phyloP scores from a whole-genome alignment of 1,284 basidiomycete genomes.

The Flammula alnicola region DNA sequence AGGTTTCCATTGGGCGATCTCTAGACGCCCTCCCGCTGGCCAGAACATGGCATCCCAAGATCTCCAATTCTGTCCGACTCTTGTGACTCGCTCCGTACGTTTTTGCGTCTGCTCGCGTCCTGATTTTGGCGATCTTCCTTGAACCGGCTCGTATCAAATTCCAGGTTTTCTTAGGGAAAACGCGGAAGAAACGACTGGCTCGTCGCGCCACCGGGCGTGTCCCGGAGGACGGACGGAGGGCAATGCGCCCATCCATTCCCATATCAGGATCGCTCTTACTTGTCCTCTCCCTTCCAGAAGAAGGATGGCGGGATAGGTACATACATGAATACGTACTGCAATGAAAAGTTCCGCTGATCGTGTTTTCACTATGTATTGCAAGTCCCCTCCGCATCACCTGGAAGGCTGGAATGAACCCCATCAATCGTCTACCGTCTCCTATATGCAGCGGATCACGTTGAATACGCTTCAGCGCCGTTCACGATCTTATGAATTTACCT shows the following conservation, averaged over 20 bases:
- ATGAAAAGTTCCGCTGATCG: constrained; percentile 4
- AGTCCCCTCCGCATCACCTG: background rate
- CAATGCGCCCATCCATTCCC: no score
- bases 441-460: constrained; percentile 10
- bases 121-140: constrained; percentile 6
- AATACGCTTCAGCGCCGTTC: constrained; percentile 7
- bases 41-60: no score
- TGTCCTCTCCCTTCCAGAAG: no score
- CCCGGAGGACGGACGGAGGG: constrained; percentile 3
- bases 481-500: constrained; percentile 2
- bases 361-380: constrained; percentile 1
- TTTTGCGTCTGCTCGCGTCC: constrained; percentile 6
- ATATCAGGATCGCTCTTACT: no score
- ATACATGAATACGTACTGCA: background rate
- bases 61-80: constrained; percentile 2
- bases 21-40: no score
- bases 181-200: background rate
- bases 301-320: no score
- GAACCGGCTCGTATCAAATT: constrained; percentile 1
- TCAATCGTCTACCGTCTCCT: constrained; percentile 6
- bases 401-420: constrained; percentile 2
- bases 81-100: background rate
- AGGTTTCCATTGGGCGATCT: no score
- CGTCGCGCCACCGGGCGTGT: background rate
- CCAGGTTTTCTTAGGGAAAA: background rate